phyloP scores from a whole-genome alignment of 345 rosid genomes.

The Salix udensis region DNA sequence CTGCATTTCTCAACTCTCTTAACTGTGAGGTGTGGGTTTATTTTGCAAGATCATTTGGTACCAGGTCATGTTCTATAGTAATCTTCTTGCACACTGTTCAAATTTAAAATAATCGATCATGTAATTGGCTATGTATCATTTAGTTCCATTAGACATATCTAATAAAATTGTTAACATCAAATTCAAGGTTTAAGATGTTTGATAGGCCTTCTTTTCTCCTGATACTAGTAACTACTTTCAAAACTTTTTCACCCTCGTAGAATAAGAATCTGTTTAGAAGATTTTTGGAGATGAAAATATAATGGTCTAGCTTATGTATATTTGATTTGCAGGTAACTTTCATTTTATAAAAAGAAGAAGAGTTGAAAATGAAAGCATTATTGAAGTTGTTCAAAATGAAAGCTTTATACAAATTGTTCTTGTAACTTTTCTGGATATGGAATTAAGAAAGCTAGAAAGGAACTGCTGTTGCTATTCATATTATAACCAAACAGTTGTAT shows the following conservation, averaged over 20 bases:
- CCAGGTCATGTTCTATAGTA: not conserved
- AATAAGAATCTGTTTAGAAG: not conserved
- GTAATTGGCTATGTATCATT: not conserved
- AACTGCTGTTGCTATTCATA: not conserved
- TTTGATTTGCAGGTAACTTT: not conserved
- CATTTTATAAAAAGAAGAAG: too few relatives aligned
- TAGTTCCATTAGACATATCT: not conserved
- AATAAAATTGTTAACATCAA: not conserved
- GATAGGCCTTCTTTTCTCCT: not conserved
- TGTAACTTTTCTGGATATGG: not conserved
- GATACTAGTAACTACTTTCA: not conserved
- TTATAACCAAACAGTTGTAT: not conserved
- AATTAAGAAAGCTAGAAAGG: not conserved
- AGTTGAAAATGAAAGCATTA: not conserved
- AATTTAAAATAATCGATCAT: not conserved
- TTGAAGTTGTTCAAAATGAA: not conserved
- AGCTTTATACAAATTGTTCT: not conserved
- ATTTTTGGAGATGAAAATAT: not conserved
- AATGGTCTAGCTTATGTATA: not conserved
- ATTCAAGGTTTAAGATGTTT: not conserved
- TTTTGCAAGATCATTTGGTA: not conserved
- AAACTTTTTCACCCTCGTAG: not conserved
- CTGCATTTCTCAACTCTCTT: not conserved
- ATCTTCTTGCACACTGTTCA: not conserved
- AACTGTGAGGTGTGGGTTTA: not conserved